Evolutionary conservation across 2,329 filamentous ascomycete species (phyloP).

Genomic region (Alternaria dauci): DNA sequence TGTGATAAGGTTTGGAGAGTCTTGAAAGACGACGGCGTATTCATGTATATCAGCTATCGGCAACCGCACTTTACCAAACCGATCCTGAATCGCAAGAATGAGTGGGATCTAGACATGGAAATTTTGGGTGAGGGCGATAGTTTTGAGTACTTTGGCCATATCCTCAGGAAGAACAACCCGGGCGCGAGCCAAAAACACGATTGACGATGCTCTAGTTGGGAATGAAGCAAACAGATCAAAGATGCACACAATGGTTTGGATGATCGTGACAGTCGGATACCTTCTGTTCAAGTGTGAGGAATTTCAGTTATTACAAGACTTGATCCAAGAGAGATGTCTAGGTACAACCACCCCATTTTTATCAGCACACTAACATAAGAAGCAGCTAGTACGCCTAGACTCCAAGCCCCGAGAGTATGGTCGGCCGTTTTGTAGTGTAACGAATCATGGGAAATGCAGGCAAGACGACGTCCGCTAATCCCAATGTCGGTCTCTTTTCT

Average conservation of each 20-base stretch:
- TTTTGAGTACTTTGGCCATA: constrained; percentile 36
- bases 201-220: neutral
- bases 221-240: neutral
- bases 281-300: neutral
- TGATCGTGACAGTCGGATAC: neutral
- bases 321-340: neutral
- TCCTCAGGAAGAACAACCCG: neutral
- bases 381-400: neutral
- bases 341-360: neutral
- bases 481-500: neutral
- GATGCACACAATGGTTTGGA: neutral
- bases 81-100: constrained; percentile 29
- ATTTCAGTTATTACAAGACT: neutral
- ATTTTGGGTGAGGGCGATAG: constrained; percentile 29
- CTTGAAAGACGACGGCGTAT: constrained; percentile 58
- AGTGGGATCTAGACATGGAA: constrained; percentile 36
- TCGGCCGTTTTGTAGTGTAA: neutral
- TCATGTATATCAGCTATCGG: constrained; percentile 58
- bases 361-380: neutral
- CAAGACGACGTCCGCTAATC: neutral
- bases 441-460: neutral
- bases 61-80: constrained; percentile 46
- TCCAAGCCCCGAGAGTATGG: neutral
- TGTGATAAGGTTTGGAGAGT: constrained; percentile 55
- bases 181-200: neutral